Percentiles rank a stretch among this genome's conserved stretches.
These are phyloP conservation scores for Porcisia hertigi DNA, from an alignment of 208 protist genomes.

Conservation along the genomic window DNA sequence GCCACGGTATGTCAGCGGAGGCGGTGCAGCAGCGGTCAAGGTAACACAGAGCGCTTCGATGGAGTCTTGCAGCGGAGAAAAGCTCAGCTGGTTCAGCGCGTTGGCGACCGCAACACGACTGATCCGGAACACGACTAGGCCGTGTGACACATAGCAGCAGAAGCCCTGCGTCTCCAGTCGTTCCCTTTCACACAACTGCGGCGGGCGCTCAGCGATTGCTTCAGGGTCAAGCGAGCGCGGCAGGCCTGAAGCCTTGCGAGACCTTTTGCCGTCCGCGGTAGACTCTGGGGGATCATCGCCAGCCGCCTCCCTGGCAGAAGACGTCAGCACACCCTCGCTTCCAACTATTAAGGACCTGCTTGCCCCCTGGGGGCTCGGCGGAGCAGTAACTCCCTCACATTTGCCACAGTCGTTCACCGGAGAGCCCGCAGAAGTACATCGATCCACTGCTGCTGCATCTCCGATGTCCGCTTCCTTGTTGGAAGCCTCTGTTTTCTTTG, in stretches of 20 bases:
- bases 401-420: not conserved
- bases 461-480: not conserved
- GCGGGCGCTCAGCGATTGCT: not conserved
- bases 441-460: not conserved
- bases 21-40: slow-evolving; percentile 44
- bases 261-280: not conserved
- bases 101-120: slow-evolving; percentile 23
- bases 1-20: slow-evolving; percentile 43
- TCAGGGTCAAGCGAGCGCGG: slow-evolving; percentile 15
- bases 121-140: slow-evolving; percentile 43
- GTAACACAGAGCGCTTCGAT: slow-evolving; percentile 46
- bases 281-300: not conserved
- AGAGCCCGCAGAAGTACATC: not conserved
- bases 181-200: not conserved
- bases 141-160: slow-evolving; percentile 46
- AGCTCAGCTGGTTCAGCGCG: slow-evolving; percentile 36
- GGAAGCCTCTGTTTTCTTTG: slow-evolving; percentile 9
- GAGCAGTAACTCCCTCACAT: not conserved
- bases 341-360: not conserved
- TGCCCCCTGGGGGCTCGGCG: not conserved
- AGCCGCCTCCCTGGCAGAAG: not conserved
- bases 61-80: slow-evolving; percentile 33
- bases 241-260: no score
- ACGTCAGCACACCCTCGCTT: not conserved
- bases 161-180: slow-evolving; percentile 26